Evolutionary conservation across 1,139 yeast species (phyloP).

Genomic region (Taiozyma sp.): DNA sequence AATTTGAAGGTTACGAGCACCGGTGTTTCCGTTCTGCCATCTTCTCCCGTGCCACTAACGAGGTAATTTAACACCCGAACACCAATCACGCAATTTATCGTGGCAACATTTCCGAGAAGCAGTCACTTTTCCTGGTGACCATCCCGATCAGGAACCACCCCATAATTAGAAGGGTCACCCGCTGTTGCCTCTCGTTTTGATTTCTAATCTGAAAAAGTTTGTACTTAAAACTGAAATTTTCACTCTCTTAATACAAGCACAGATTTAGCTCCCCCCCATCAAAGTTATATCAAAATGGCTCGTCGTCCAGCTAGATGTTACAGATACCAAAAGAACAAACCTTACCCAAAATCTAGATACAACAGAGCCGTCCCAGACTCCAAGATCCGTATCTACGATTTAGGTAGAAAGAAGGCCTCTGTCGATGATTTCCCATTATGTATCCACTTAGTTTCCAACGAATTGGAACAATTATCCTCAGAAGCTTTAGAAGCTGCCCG

Average conservation of each 20-base stretch:
- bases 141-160: neutral
- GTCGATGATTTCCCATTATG: constrained; percentile 99
- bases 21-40: neutral
- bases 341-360: constrained; percentile 99
- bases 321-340: constrained; percentile 99
- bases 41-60: too few relatives aligned
- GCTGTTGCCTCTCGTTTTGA: constrained; percentile 4
- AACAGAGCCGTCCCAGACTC: constrained; percentile 99
- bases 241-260: neutral
- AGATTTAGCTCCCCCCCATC: neutral
- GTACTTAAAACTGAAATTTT: constrained; percentile 2
- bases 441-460: constrained; percentile 98
- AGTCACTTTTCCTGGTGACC: neutral
- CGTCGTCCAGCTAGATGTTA: constrained; percentile 99
- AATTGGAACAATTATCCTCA: constrained; percentile 97
- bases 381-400: constrained; percentile 97
- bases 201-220: constrained; percentile 15
- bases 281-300: constrained; percentile 72
- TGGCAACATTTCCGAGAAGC: neutral
- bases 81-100: constrained; percentile 1
- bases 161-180: neutral
- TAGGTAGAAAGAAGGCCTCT: constrained; percentile 99
- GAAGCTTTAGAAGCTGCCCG: constrained; percentile 99
- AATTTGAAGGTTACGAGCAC: neutral
- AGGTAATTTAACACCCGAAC: constrained; percentile 5